Conservation (phyloP, 2,329 filamentous ascomycete genomes). For the Claviceps sorghi region DNA sequence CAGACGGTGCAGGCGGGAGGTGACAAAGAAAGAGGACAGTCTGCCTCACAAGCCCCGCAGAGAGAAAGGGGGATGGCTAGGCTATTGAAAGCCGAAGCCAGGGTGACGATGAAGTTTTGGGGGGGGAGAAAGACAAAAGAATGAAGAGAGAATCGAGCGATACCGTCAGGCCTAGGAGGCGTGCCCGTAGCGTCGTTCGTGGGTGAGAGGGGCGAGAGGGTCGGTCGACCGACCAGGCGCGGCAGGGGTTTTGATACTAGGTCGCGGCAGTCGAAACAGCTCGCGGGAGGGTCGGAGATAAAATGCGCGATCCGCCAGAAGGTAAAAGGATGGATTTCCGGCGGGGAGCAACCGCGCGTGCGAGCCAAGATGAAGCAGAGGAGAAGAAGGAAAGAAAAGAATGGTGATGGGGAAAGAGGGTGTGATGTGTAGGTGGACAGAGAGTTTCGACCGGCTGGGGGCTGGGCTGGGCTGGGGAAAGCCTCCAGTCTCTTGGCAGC, state of each 20-base stretch:
- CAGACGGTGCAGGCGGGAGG: constrained; percentile 6
- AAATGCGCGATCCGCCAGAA: constrained; percentile 5
- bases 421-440: constrained; percentile 6
- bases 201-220: constrained; percentile 12
- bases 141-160: neutral
- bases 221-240: constrained; percentile 5
- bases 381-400: neutral
- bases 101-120: constrained; percentile 1
- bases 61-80: constrained; percentile 5
- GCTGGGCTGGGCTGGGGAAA: constrained; percentile 8
- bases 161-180: constrained; percentile 18
- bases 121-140: constrained; percentile 1
- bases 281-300: neutral
- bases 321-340: neutral
- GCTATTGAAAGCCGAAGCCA: constrained; percentile 15
- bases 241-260: constrained; percentile 6
- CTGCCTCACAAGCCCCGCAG: constrained; percentile 3
- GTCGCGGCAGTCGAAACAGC: constrained; percentile 6
- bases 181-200: constrained; percentile 13
- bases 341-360: constrained; percentile 1
- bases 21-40: constrained; percentile 7
- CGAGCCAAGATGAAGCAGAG: neutral
- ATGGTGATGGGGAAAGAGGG: constrained; percentile 6
- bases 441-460: constrained; percentile 7
- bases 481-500: neutral